These are phyloP conservation scores for Neoboletus brunneissimus DNA, from an alignment of 768 basidiomycete species.

Conservation along the genomic window DNA sequence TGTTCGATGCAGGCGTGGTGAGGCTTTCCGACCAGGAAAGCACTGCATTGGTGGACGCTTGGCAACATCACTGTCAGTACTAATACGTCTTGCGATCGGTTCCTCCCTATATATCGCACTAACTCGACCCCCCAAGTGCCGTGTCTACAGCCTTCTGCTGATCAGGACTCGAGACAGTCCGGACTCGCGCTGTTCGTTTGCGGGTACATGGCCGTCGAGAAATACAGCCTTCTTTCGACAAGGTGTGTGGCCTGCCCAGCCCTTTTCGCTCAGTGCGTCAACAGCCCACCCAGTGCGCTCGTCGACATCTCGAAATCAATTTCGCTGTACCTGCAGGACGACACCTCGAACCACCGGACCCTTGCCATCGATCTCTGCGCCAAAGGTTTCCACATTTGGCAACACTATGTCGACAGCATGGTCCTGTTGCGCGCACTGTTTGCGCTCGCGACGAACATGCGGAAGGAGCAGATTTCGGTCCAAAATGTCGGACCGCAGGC, in stretches of 20 bases:
- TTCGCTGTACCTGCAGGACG: slow-evolving; percentile 71
- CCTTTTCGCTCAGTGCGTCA: neutral
- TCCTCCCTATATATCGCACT: slow-evolving; percentile 1
- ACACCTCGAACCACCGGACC: slow-evolving; percentile 58
- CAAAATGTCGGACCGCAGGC: slow-evolving; percentile 78
- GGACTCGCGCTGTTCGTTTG: slow-evolving; percentile 77
- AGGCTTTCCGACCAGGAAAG: slow-evolving; percentile 68
- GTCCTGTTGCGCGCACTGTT: slow-evolving; percentile 84
- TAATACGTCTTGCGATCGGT: neutral
- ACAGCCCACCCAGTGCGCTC: slow-evolving; percentile 51
- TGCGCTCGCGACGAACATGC: slow-evolving; percentile 65
- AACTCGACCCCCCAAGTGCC: slow-evolving; percentile 45
- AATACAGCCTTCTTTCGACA: slow-evolving; percentile 70
- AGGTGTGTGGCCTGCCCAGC: slow-evolving; percentile 42
- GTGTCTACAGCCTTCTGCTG: slow-evolving; percentile 54
- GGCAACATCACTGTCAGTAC: slow-evolving; percentile 64
- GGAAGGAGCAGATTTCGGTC: slow-evolving; percentile 64
- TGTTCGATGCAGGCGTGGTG: slow-evolving; percentile 76
- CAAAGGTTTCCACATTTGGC: slow-evolving; percentile 92
- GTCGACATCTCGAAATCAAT: slow-evolving; percentile 86
- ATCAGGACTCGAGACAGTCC: slow-evolving; percentile 55
- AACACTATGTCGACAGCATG: slow-evolving; percentile 88
- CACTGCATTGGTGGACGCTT: slow-evolving; percentile 52
- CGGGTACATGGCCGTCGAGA: slow-evolving; percentile 79
- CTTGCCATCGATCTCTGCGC: slow-evolving; percentile 88